Evolutionary conservation across 768 basidiomycete genomes (phyloP).

Genomic region (Strobilomyces echinocephalus): DNA sequence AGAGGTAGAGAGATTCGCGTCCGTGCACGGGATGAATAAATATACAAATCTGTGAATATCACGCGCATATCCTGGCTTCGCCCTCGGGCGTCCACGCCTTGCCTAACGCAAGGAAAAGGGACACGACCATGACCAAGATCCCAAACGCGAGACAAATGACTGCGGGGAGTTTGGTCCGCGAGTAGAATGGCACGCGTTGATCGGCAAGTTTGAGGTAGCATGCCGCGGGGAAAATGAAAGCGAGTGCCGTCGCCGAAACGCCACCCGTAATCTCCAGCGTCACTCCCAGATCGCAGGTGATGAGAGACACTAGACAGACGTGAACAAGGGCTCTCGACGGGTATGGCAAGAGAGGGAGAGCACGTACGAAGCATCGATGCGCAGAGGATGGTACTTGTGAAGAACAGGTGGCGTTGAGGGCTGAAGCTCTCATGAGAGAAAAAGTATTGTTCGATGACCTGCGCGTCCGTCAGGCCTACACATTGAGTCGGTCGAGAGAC

Average conservation of each 20-base stretch:
- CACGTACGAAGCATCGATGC: slow-evolving; percentile 75
- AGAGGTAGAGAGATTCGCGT: slow-evolving; percentile 1
- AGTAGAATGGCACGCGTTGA: slow-evolving; percentile 54
- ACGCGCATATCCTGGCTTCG: slow-evolving; percentile 67
- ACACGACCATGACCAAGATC: slow-evolving; percentile 67
- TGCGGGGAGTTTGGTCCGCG: slow-evolving; percentile 72
- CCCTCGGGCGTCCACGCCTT: slow-evolving; percentile 78
- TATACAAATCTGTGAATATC: slow-evolving; percentile 21
- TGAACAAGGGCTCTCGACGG: background rate
- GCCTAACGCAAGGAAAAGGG: slow-evolving; percentile 67
- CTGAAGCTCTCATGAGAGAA: slow-evolving; percentile 85
- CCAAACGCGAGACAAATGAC: slow-evolving; percentile 72
- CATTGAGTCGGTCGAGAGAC: background rate
- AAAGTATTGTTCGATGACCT: slow-evolving; percentile 96
- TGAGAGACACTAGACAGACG: slow-evolving; percentile 64
- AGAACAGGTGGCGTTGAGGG: slow-evolving; percentile 79
- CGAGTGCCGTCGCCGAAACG: slow-evolving; percentile 85
- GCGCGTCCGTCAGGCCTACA: slow-evolving; percentile 4
- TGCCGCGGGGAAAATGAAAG: slow-evolving; percentile 87
- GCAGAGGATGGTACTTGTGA: slow-evolving; percentile 81
- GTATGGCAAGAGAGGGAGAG: background rate
- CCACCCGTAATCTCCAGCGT: slow-evolving; percentile 99
- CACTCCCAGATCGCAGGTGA: slow-evolving; percentile 96
- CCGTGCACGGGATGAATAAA: slow-evolving; percentile 19
- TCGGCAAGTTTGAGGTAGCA: slow-evolving; percentile 78